These are phyloP conservation scores for Candida smagusa DNA, from an alignment of 1,139 yeast genomes.

Conservation along the genomic window DNA sequence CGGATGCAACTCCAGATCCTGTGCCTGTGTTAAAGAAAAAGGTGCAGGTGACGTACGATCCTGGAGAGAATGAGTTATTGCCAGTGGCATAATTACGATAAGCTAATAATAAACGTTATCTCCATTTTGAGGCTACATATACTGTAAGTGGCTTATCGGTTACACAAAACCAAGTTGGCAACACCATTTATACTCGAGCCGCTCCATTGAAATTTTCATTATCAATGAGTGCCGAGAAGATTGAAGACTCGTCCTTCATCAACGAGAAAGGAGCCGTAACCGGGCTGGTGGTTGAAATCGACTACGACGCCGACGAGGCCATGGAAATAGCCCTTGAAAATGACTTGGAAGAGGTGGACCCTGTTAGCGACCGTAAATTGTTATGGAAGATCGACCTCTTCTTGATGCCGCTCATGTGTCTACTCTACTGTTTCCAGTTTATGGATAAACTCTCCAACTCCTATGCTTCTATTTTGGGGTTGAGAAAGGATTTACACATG, in stretches of 20 bases:
- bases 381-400: slow-evolving; percentile 51
- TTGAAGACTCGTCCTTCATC: not conserved
- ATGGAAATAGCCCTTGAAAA: slow-evolving; percentile 23
- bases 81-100: too few species aligned
- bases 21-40: slow-evolving; percentile 9
- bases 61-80: slow-evolving; percentile 23
- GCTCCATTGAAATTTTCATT: too few species aligned
- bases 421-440: slow-evolving; percentile 55
- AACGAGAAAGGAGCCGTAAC: slow-evolving; percentile 2
- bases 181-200: too few species aligned
- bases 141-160: not conserved
- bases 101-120: too few species aligned
- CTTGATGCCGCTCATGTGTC: slow-evolving; percentile 53
- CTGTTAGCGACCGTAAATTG: slow-evolving; percentile 20
- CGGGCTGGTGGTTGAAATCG: slow-evolving; percentile 27
- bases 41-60: slow-evolving; percentile 20
- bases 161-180: too few species aligned
- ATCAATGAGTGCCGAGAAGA: too few species aligned
- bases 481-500: slow-evolving; percentile 48
- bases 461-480: slow-evolving; percentile 61
- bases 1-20: slow-evolving; percentile 2
- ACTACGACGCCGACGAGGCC: slow-evolving; percentile 35
- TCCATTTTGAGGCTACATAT: slow-evolving; percentile 2
- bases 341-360: slow-evolving; percentile 5
- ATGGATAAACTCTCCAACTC: slow-evolving; percentile 64